Base-by-base conservation (phyloP, 2,329 filamentous ascomycete genomes). In the Monosporascus cannonballus region DNA sequence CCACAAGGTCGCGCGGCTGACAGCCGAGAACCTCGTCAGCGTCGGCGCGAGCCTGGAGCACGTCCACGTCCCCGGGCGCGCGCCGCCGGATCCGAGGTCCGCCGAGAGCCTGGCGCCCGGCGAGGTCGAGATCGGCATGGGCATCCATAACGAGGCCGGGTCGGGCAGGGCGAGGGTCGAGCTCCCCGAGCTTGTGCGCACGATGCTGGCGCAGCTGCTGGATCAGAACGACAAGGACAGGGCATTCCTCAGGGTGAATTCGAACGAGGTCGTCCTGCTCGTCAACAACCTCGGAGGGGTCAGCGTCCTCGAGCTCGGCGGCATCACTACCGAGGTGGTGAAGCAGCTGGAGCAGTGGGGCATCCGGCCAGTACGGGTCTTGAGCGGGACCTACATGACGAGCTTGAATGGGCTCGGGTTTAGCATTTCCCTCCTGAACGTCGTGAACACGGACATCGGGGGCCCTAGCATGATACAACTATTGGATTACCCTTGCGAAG, bases 1-100 rank as follows among this genome's bases (percentile, higher is more conserved):
- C 3, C 80, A 85, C 55, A 76, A 78, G 57, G 81, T 92, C 11
- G 91, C 90, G 6, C 78, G 84, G 63, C 72, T 90, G 48, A 81
- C 83, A 3, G 85, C 89, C 3, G 77, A 82, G 18, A 96, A 96
- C 66, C 72, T 93, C 6, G 87, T 95, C 36, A 91, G 87, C 42
- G 89, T 96, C 22, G 93, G 92, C 17, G 88, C 89, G 3, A 93
- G 89, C 50, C 73, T 96, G 42, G 86, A 88, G 58, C 92, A 96
- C 67, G 92, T 96, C n/a, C 93, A 96, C 66, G 89, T 96, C 0
- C 93, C 93, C 0, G 92, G 93, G 4, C 80, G 91, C 55, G 80
- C 75, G 1, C 66, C 75, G 6, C 69, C 73, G 0, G 79, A 83
- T 24, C 61, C 60, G 11, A 63, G 65, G 0, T 77, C 76, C 44